A percentile compares a stretch with the other conserved stretches of the same genome.
Conservation (phyloP, 2,329 filamentous ascomycete species). For the Trichocomaceae sp. region DNA sequence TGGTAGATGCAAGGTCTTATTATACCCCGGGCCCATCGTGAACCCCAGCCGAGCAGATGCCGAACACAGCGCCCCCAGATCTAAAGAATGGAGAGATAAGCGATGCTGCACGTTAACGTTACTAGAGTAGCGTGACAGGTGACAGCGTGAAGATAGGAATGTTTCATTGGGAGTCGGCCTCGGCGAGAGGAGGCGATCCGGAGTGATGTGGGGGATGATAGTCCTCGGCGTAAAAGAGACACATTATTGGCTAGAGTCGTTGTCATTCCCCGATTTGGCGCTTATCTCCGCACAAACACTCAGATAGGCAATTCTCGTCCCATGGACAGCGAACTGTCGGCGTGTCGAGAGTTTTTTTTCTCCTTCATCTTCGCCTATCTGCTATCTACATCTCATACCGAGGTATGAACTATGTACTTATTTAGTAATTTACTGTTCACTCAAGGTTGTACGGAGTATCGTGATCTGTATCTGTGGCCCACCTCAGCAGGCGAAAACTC, state of each 20-base stretch:
- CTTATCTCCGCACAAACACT: slow-evolving; percentile 7
- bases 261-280: background rate
- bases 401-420: too few species aligned
- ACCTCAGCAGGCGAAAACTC: background rate
- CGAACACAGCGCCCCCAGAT: background rate
- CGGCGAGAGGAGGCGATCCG: background rate
- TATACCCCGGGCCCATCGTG: slow-evolving; percentile 5
- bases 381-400: too few species aligned
- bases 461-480: background rate
- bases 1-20: slow-evolving; percentile 1
- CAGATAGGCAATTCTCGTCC: background rate
- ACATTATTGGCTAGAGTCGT: background rate
- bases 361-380: too few species aligned
- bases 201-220: background rate
- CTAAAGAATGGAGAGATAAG: background rate
- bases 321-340: too few species aligned
- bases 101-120: background rate
- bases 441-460: background rate
- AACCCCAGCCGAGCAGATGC: background rate
- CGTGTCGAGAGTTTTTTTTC: background rate
- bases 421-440: background rate
- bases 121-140: background rate
- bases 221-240: background rate
- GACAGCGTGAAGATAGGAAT: background rate
- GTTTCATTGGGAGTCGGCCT: background rate